Conservation (phyloP, 345 rosid species). For the Lenwebbia sp. region DNA sequence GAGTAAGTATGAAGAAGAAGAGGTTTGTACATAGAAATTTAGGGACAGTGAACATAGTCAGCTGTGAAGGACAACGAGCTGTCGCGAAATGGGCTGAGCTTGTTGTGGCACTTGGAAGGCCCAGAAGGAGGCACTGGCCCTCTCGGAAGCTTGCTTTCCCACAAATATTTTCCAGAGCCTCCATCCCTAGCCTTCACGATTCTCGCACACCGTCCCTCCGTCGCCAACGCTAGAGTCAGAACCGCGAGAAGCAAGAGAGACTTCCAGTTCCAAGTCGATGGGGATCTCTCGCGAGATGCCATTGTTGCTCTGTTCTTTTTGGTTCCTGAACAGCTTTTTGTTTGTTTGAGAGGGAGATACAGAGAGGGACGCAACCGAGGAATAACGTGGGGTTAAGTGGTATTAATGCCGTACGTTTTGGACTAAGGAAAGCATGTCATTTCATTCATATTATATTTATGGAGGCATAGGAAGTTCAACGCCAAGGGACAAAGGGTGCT, state of each 20-base stretch:
- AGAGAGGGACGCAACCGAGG: background rate
- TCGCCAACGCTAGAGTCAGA: background rate
- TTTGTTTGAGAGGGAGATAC: background rate
- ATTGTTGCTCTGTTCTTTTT: background rate
- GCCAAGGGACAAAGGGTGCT: background rate
- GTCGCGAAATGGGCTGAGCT: background rate
- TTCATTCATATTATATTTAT: background rate
- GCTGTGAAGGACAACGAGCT: background rate
- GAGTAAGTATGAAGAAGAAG: background rate
- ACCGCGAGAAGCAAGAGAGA: background rate
- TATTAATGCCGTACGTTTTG: background rate
- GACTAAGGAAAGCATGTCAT: background rate
- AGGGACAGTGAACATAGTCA: conserved; percentile 26
- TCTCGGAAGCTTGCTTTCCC: conserved; percentile 26
- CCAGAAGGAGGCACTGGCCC: conserved; percentile 60
- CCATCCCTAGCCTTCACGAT: background rate
- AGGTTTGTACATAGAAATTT: background rate
- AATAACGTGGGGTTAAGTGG: background rate
- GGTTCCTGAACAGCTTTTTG: background rate
- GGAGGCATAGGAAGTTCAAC: background rate
- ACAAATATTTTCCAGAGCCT: background rate
- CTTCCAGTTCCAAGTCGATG: background rate
- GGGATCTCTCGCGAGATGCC: background rate
- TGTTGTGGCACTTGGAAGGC: conserved; percentile 45
- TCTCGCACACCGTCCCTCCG: background rate